phyloP scores from a whole-genome alignment of 441 rosid genomes.

The Euphorbia celastroides region DNA sequence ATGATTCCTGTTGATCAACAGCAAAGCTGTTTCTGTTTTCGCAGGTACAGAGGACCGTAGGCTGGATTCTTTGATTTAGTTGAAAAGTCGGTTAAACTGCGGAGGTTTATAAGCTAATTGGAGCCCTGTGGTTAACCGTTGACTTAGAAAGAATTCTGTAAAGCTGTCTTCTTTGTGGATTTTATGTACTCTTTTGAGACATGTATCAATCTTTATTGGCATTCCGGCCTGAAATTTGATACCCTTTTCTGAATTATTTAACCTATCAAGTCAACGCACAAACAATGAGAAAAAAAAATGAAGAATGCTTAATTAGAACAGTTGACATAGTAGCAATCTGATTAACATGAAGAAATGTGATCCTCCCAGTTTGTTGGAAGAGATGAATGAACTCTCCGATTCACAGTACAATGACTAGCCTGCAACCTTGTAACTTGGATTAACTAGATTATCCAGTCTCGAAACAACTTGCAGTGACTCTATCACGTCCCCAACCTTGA shows the following conservation, averaged over 20 bases:
- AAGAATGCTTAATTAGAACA: neutral
- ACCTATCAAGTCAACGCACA: neutral
- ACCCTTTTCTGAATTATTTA: constrained; percentile 1
- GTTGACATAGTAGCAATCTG: neutral
- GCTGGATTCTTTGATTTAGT: neutral
- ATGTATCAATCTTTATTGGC: constrained; percentile 15
- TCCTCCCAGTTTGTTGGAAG: constrained; percentile 5
- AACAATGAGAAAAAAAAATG: neutral
- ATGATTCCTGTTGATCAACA: constrained; percentile 84
- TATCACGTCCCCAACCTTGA: constrained; percentile 93
- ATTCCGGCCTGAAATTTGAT: constrained; percentile 7
- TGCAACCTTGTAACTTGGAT: constrained; percentile 90
- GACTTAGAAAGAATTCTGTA: constrained; percentile 16
- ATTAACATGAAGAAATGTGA: constrained; percentile 2
- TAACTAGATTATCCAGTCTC: constrained; percentile 75
- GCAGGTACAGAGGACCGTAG: constrained; percentile 75
- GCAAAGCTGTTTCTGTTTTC: constrained; percentile 81
- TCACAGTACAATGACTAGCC: constrained; percentile 30
- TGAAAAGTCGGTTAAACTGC: constrained; percentile 17
- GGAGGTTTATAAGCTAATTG: constrained; percentile 20
- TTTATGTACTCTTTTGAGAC: constrained; percentile 6
- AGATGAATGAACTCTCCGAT: neutral
- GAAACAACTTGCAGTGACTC: constrained; percentile 89
- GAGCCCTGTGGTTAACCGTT: constrained; percentile 20
- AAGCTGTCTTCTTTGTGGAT: constrained; percentile 14